These are phyloP conservation scores for Trypanosoma platydactyli DNA, from an alignment of 208 protist genomes.

Conservation along the genomic window DNA sequence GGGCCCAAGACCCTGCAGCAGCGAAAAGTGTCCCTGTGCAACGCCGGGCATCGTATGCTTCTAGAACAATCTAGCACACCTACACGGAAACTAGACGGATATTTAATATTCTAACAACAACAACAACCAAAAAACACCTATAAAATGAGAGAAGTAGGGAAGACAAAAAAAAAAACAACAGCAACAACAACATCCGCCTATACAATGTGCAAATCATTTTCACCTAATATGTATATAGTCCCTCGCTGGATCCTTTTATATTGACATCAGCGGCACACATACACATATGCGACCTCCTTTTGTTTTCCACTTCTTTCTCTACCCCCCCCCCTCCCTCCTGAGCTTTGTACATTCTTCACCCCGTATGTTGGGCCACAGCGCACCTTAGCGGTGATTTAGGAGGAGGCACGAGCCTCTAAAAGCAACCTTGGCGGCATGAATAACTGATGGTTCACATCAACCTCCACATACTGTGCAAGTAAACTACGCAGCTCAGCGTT, in stretches of 20 bases:
- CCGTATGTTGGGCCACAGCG: too few species aligned
- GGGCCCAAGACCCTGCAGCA: slow-evolving; percentile 38
- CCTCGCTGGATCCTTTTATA: too few species aligned
- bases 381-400: neutral
- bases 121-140: too few species aligned
- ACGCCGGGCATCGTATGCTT: slow-evolving; percentile 39
- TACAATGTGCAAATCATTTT: too few species aligned
- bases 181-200: too few species aligned
- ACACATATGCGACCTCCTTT: too few species aligned
- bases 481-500: slow-evolving; percentile 93
- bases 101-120: too few species aligned
- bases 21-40: slow-evolving; percentile 38
- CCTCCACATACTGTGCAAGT: slow-evolving; percentile 90
- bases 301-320: neutral
- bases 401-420: slow-evolving; percentile 20
- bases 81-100: neutral
- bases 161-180: too few species aligned
- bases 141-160: too few species aligned
- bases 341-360: too few species aligned
- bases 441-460: slow-evolving; percentile 92
- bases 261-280: too few species aligned
- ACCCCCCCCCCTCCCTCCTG: neutral
- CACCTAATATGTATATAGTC: too few species aligned
- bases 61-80: neutral
- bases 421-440: slow-evolving; percentile 76